Conservation (phyloP, 495 filamentous ascomycete species). For the Trichocladium uniseriatum region DNA sequence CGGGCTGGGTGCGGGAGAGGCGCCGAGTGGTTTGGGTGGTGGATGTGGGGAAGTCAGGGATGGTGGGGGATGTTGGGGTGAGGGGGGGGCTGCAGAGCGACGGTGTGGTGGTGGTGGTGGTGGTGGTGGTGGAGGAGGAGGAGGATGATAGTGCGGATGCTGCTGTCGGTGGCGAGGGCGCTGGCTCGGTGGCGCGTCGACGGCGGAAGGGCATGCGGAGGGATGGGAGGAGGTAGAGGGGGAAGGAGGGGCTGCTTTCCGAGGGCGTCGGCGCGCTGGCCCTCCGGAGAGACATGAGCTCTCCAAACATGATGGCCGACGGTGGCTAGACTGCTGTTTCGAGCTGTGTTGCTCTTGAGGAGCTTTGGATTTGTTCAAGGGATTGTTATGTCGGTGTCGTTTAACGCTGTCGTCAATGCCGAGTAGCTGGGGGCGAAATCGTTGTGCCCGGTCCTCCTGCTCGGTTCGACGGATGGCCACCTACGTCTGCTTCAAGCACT, state of each 20-base stretch:
- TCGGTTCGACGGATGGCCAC: too few relatives aligned
- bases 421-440: too few relatives aligned
- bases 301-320: conserved; percentile 16
- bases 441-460: too few relatives aligned
- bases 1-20: conserved; percentile 29
- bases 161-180: neutral
- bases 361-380: too few relatives aligned
- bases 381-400: too few relatives aligned
- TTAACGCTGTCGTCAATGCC: too few relatives aligned
- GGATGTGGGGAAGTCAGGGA: neutral
- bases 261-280: conserved; percentile 3
- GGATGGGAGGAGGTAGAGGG: conserved; percentile 43
- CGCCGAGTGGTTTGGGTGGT: neutral
- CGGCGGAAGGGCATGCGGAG: conserved; percentile 37
- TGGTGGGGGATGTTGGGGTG: conserved; percentile 19
- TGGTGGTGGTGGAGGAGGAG: too few relatives aligned
- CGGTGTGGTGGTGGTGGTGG: conserved; percentile 2
- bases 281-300: conserved; percentile 7
- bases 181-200: conserved; percentile 13
- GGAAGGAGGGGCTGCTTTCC: conserved; percentile 28
- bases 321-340: neutral
- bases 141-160: neutral
- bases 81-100: conserved; percentile 27
- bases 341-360: neutral
- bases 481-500: too few relatives aligned